These are phyloP conservation scores for Massariosphaeria phaeospora DNA, from an alignment of 495 filamentous ascomycete species.

Conservation along the genomic window DNA sequence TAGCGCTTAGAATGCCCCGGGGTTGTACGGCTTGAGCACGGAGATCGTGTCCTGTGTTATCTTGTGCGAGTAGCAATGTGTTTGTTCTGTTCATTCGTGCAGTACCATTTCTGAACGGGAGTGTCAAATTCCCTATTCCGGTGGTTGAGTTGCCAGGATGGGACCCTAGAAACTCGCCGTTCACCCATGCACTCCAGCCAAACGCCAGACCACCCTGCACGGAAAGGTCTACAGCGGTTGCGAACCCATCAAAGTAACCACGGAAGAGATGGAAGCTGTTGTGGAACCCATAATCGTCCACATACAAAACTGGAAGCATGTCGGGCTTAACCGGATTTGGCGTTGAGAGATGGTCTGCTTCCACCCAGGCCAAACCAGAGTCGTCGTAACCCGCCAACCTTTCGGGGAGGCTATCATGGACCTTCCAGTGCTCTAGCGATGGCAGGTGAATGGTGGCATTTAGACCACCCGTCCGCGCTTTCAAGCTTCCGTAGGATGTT, in stretches of 20 bases:
- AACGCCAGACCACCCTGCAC: conserved; percentile 31
- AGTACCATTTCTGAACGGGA: conserved; percentile 32
- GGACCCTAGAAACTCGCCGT: conserved; percentile 36
- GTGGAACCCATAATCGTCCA: conserved; percentile 39
- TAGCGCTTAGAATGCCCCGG: conserved; percentile 36
- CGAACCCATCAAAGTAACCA: conserved; percentile 33
- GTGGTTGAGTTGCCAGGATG: conserved; percentile 26
- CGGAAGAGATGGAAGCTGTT: conserved; percentile 36
- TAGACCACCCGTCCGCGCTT: conserved; percentile 17
- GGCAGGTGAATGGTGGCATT: conserved; percentile 20
- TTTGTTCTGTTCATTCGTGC: conserved; percentile 25
- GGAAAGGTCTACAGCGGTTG: conserved; percentile 31
- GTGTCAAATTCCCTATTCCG: conserved; percentile 28
- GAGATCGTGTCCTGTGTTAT: conserved; percentile 38
- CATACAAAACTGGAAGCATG: conserved; percentile 37
- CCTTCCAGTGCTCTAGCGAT: conserved; percentile 32
- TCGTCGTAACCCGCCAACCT: conserved; percentile 30
- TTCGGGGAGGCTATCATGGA: conserved; percentile 35
- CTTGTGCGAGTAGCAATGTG: conserved; percentile 34
- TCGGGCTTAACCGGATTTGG: conserved; percentile 33
- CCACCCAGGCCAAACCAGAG: conserved; percentile 32
- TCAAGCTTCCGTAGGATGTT: conserved; percentile 34
- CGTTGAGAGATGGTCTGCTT: conserved; percentile 32
- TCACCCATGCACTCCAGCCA: conserved; percentile 37
- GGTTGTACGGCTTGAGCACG: conserved; percentile 28